Evolutionary conservation across 129 eudicot species (phyloP).

Genomic region (Scalesia atractyloides): DNA sequence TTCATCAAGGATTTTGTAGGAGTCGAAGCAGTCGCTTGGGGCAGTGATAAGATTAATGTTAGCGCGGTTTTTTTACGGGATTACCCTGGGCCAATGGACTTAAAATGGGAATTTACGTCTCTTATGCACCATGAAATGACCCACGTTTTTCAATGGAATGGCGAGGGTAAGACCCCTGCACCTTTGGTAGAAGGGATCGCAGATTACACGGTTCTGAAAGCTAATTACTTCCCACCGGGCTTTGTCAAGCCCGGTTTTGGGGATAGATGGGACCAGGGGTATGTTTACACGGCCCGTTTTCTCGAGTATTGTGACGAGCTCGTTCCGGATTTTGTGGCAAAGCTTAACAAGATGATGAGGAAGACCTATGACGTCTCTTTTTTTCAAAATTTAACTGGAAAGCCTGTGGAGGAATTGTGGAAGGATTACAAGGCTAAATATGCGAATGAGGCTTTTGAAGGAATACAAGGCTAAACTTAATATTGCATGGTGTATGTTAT

Average conservation of each 20-base stretch:
- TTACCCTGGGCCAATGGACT: not conserved
- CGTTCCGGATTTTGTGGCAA: constrained; percentile 27
- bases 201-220: constrained; percentile 21
- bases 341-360: constrained; percentile 28
- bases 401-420: constrained; percentile 33
- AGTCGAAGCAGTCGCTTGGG: constrained; percentile 20
- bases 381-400: constrained; percentile 26
- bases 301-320: constrained; percentile 34
- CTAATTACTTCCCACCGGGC: not conserved
- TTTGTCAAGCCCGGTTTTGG: constrained; percentile 26
- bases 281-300: constrained; percentile 22
- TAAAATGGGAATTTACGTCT: constrained; percentile 20
- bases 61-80: constrained; percentile 5
- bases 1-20: constrained; percentile 14
- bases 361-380: constrained; percentile 3
- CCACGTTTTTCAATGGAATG: constrained; percentile 26
- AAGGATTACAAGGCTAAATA: constrained; percentile 37
- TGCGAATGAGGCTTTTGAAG: not conserved
- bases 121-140: constrained; percentile 31
- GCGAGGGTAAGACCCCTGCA: not conserved
- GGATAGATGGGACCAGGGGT: constrained; percentile 28
- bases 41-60: constrained; percentile 12
- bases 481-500: too few relatives aligned
- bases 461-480: not conserved
- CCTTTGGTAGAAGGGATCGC: constrained; percentile 31